phyloP scores from a whole-genome alignment of 1,139 yeast species.

The Debaryomyces sp. region DNA sequence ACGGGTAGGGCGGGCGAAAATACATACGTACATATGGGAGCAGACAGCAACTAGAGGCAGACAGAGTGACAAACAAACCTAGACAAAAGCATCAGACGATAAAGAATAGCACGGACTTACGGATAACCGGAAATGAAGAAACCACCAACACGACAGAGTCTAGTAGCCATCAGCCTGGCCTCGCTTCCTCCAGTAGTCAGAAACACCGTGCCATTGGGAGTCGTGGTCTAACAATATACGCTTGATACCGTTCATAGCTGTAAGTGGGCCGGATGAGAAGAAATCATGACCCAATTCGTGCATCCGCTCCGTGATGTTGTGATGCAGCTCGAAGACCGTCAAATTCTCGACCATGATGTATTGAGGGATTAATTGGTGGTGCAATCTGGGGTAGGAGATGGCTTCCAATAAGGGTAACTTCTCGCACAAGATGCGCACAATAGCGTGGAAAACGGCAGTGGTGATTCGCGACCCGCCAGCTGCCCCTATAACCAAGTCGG shows the following conservation, averaged over 20 bases:
- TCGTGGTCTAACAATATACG: constrained; percentile 15
- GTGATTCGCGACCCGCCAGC: constrained; percentile 93
- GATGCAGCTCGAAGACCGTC: constrained; percentile 31
- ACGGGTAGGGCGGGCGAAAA: not conserved
- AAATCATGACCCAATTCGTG: constrained; percentile 32
- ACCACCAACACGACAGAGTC: not conserved
- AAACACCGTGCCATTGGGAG: constrained; percentile 39
- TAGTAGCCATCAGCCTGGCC: constrained; percentile 48
- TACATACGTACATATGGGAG: too few relatives aligned
- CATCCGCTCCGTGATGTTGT: constrained; percentile 12
- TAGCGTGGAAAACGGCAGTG: constrained; percentile 83
- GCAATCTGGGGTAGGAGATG: constrained; percentile 78
- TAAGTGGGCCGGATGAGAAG: constrained; percentile 37
- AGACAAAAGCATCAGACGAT: not conserved
- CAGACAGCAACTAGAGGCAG: not conserved
- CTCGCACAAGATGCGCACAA: constrained; percentile 64
- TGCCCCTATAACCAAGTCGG: constrained; percentile 81
- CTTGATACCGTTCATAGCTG: constrained; percentile 48
- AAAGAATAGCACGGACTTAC: not conserved
- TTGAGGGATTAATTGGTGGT: constrained; percentile 88
- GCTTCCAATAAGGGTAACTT: constrained; percentile 63
- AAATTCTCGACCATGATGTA: constrained; percentile 58
- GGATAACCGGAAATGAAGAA: not conserved
- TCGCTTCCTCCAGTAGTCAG: constrained; percentile 49
- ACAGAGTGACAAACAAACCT: not conserved